phyloP scores from a whole-genome alignment of 2,329 filamentous ascomycete genomes.

The Penicillium sp. region DNA sequence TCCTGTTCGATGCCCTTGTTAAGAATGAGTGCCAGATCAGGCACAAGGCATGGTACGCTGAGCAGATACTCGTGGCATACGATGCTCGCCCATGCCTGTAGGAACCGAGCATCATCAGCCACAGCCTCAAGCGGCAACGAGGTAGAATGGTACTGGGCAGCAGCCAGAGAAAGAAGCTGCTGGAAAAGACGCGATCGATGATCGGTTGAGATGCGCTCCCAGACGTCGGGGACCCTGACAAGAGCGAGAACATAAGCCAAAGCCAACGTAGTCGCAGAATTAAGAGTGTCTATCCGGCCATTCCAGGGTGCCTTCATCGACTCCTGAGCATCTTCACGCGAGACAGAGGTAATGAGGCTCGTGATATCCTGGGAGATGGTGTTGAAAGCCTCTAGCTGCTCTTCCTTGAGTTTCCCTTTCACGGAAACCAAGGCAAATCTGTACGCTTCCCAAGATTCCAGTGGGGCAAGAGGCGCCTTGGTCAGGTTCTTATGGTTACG shows the following conservation, averaged over 20 bases:
- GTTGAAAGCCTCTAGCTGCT: constrained; percentile 26
- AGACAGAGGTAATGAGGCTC: constrained; percentile 24
- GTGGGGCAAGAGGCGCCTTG: constrained; percentile 25
- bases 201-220: constrained; percentile 31
- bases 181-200: constrained; percentile 33
- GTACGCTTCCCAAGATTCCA: constrained; percentile 41
- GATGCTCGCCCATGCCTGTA: constrained; percentile 40
- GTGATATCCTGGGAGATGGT: constrained; percentile 26
- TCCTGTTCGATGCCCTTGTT: constrained; percentile 34
- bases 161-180: constrained; percentile 33
- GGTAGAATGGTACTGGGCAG: constrained; percentile 27
- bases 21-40: constrained; percentile 36
- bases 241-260: constrained; percentile 37
- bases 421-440: constrained; percentile 31
- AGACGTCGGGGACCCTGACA: constrained; percentile 30
- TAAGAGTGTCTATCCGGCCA: constrained; percentile 37
- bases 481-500: constrained; percentile 28
- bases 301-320: constrained; percentile 36
- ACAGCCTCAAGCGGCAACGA: constrained; percentile 27
- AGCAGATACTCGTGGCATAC: constrained; percentile 43
- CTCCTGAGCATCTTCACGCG: constrained; percentile 24
- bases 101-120: constrained; percentile 29
- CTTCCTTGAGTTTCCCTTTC: constrained; percentile 20
- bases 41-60: constrained; percentile 32
- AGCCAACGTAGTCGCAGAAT: constrained; percentile 29